A percentile compares a stretch with the other conserved stretches of the same genome.
Conservation (phyloP, 148 eudicot species). For the Suaeda aralocaspica region DNA sequence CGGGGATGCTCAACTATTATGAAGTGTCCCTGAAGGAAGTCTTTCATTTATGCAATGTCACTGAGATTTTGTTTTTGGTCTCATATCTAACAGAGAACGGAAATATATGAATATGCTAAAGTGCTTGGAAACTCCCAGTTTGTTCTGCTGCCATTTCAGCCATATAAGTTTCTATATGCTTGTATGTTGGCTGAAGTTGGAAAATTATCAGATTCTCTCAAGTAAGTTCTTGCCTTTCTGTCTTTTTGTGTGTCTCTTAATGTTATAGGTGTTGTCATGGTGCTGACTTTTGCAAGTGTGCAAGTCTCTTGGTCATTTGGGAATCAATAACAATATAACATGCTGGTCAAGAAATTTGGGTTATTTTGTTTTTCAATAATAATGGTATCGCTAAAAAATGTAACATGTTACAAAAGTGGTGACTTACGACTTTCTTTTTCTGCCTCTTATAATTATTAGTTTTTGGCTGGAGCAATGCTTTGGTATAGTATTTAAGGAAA, state of each 20-base stretch:
- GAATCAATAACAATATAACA: background rate
- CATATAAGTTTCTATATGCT: slow-evolving; percentile 78
- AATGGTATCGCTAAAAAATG: too few relatives aligned
- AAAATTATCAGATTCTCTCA: slow-evolving; percentile 69
- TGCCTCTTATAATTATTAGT: background rate
- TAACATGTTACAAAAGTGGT: background rate
- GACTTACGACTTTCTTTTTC: background rate
- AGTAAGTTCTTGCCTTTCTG: too few relatives aligned
- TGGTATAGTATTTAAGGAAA: too few relatives aligned
- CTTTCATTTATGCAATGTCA: background rate
- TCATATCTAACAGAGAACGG: slow-evolving; percentile 61
- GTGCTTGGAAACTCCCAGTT: slow-evolving; percentile 84
- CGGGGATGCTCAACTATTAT: too few relatives aligned
- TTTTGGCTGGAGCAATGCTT: too few relatives aligned
- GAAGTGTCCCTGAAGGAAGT: background rate
- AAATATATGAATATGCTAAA: slow-evolving; percentile 77
- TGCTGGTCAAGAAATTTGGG: too few relatives aligned
- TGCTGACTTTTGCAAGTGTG: too few relatives aligned
- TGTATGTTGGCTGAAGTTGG: slow-evolving; percentile 93
- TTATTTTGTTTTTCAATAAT: too few relatives aligned
- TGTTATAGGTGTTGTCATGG: too few relatives aligned
- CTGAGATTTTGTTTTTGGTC: slow-evolving; percentile 16
- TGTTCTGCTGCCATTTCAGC: slow-evolving; percentile 73
- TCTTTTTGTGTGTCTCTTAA: too few relatives aligned
- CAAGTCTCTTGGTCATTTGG: too few relatives aligned